Conservation (phyloP, 306 rosid species). For the Acacia melanoxylon region DNA sequence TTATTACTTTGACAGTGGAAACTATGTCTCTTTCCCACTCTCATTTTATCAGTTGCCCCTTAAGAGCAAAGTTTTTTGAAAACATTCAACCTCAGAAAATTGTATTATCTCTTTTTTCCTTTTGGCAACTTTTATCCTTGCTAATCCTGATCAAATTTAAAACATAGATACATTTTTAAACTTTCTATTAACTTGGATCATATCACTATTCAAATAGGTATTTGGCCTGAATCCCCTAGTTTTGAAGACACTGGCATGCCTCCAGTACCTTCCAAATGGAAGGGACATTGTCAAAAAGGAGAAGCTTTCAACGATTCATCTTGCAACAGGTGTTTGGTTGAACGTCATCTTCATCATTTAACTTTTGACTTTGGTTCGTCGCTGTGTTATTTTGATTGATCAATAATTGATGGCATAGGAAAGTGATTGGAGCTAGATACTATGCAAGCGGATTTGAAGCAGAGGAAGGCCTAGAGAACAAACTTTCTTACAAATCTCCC, state of each 20-base stretch:
- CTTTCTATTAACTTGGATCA: neutral
- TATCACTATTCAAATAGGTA: slow-evolving; percentile 50
- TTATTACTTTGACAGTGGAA: slow-evolving; percentile 28
- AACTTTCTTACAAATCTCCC: slow-evolving; percentile 65
- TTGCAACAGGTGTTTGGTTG: slow-evolving; percentile 71
- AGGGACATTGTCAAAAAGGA: slow-evolving; percentile 67
- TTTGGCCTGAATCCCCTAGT: slow-evolving; percentile 95
- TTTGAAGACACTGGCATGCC: slow-evolving; percentile 76
- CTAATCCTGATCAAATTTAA: neutral
- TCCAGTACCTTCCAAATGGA: slow-evolving; percentile 74
- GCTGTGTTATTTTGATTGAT: slow-evolving; percentile 19
- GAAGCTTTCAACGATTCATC: slow-evolving; percentile 79
- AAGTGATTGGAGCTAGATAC: slow-evolving; percentile 85
- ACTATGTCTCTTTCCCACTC: slow-evolving; percentile 10
- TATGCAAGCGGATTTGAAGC: slow-evolving; percentile 69
- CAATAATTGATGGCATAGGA: slow-evolving; percentile 45
- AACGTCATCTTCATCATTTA: neutral
- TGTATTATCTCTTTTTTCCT: neutral
- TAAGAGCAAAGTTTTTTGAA: neutral
- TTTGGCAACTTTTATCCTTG: slow-evolving; percentile 5
- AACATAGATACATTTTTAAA: neutral
- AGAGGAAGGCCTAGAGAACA: slow-evolving; percentile 53
- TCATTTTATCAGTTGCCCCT: slow-evolving; percentile 13
- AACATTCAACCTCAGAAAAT: neutral
- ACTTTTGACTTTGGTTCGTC: neutral